phyloP scores from a whole-genome alignment of 2,329 filamentous ascomycete species.

The Aspergillus fischeri region DNA sequence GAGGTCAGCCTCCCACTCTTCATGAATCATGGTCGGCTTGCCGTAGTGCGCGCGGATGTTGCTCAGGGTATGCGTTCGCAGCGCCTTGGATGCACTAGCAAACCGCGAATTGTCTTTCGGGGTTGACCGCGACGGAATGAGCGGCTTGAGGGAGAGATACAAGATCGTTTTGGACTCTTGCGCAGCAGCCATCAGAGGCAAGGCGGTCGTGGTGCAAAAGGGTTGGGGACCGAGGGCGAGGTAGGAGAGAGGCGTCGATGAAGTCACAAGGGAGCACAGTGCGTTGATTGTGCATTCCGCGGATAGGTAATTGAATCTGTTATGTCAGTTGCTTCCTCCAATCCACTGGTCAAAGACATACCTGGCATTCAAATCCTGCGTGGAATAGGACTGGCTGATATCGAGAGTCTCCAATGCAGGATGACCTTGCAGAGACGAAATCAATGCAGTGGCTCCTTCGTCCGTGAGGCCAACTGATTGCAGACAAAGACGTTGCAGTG shows the following conservation, averaged over 20 bases:
- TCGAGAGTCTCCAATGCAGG: neutral
- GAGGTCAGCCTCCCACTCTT: neutral
- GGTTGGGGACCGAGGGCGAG: neutral
- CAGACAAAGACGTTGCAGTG: neutral
- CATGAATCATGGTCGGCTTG: neutral
- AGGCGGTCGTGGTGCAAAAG: neutral
- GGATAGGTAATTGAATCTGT: neutral
- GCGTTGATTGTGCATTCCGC: neutral
- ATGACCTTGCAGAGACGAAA: neutral
- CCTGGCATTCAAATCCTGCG: neutral
- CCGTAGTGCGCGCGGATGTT: neutral
- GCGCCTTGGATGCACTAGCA: neutral
- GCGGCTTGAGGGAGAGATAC: neutral
- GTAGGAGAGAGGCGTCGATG: neutral
- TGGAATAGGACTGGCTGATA: neutral
- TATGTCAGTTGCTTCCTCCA: neutral
- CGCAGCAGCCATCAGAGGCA: neutral
- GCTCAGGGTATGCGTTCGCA: neutral
- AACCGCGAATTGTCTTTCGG: neutral
- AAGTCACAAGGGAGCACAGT: neutral
- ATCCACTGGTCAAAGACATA: neutral
- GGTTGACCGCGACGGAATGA: neutral
- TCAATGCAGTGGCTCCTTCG: neutral
- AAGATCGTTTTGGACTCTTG: neutral
- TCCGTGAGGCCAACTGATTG: neutral